These are phyloP conservation scores for Gyrodon lividus DNA, from an alignment of 768 basidiomycete species.

Conservation along the genomic window DNA sequence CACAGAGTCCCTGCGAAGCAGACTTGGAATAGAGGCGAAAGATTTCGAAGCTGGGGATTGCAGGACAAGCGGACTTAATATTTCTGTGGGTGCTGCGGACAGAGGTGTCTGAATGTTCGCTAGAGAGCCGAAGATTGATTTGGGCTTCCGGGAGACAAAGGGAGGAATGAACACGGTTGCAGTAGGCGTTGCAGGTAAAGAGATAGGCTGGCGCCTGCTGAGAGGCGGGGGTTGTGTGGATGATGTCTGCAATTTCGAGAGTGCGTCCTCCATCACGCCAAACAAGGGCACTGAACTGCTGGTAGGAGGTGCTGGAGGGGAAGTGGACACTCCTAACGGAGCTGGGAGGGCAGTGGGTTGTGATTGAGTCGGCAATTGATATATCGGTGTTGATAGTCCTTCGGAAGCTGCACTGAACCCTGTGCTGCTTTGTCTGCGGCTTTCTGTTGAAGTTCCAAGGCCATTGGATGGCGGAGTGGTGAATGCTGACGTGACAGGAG, in stretches of 20 bases:
- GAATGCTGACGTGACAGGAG: neutral
- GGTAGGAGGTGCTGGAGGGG: constrained; percentile 17
- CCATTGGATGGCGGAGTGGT: neutral
- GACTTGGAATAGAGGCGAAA: constrained; percentile 10
- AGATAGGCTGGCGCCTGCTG: constrained; percentile 30
- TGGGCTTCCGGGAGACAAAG: constrained; percentile 11
- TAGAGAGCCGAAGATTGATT: constrained; percentile 20
- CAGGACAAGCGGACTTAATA: constrained; percentile 30
- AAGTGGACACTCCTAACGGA: constrained; percentile 2
- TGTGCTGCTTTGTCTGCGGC: neutral
- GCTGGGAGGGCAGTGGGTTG: neutral
- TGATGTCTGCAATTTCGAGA: constrained; percentile 7
- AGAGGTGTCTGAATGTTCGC: constrained; percentile 28
- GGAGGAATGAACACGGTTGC: constrained; percentile 18
- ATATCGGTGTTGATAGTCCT: neutral
- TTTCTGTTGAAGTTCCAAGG: neutral
- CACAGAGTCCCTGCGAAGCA: constrained; percentile 24
- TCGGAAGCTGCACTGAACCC: neutral
- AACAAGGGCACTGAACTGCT: constrained; percentile 9
- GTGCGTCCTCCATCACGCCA: neutral
- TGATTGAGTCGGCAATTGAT: neutral
- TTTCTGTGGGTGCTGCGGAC: constrained; percentile 25
- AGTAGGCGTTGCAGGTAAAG: constrained; percentile 34
- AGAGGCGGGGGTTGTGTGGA: constrained; percentile 29
- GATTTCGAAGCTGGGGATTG: constrained; percentile 26